Evolutionary conservation across 768 basidiomycete genomes (phyloP).

Genomic region (Crucibulum laeve): DNA sequence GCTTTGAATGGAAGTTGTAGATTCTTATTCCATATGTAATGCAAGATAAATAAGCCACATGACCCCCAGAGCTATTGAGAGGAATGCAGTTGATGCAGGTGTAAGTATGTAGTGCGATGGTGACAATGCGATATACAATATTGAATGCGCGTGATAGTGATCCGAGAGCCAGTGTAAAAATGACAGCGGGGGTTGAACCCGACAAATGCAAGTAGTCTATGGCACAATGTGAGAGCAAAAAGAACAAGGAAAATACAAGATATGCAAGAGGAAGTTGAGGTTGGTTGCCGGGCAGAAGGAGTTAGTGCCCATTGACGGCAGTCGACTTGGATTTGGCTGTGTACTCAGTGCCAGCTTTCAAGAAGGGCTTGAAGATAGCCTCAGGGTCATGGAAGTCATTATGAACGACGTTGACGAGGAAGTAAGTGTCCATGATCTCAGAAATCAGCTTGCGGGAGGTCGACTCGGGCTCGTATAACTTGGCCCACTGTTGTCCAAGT

Average conservation of each 20-base stretch:
- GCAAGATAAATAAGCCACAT: constrained; percentile 2
- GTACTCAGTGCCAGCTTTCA: constrained; percentile 68
- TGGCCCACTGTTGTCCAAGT: constrained; percentile 88
- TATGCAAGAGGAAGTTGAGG: constrained; percentile 4
- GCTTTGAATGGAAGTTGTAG: not conserved
- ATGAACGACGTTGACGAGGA: constrained; percentile 94
- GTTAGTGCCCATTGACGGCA: constrained; percentile 37
- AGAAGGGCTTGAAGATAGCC: constrained; percentile 86
- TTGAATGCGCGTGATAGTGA: not conserved
- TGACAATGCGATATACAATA: constrained; percentile 4
- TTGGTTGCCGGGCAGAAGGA: not conserved
- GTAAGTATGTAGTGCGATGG: not conserved
- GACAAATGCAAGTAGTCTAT: constrained; percentile 29
- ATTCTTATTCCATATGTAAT: not conserved
- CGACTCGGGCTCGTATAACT: constrained; percentile 76
- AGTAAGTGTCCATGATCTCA: constrained; percentile 74
- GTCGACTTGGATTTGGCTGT: constrained; percentile 31
- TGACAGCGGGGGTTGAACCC: constrained; percentile 89
- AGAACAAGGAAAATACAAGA: constrained; percentile 16
- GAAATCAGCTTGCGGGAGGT: constrained; percentile 71
- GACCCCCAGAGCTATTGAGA: constrained; percentile 1
- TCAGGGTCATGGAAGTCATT: constrained; percentile 87
- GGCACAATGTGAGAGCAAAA: constrained; percentile 22
- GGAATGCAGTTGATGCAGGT: constrained; percentile 7
- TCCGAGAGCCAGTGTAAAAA: constrained; percentile 20